These are phyloP conservation scores for Eutrema japonicum DNA, from an alignment of 345 rosid genomes.

Conservation along the genomic window DNA sequence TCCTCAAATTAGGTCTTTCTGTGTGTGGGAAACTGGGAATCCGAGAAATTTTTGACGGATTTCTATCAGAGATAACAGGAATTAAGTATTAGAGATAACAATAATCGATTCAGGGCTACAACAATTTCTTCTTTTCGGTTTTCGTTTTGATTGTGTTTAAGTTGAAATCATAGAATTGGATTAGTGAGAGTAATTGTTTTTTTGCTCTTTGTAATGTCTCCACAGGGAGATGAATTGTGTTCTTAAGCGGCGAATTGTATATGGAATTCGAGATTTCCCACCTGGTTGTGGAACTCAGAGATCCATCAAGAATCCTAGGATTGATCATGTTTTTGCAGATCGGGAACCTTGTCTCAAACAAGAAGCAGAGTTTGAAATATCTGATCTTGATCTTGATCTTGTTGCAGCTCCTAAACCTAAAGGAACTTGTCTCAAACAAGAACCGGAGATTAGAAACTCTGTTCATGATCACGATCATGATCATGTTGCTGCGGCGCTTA, in stretches of 20 bases:
- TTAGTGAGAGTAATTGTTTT: background rate
- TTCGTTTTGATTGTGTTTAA: background rate
- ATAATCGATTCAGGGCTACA: too few relatives aligned
- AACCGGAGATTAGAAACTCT: background rate
- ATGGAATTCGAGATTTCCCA: constrained; percentile 23
- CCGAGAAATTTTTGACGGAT: too few relatives aligned
- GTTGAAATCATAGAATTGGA: background rate
- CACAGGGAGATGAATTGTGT: constrained; percentile 1
- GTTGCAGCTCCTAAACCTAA: background rate
- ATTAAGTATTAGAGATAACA: too few relatives aligned
- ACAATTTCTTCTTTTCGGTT: background rate
- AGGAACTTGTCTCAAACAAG: background rate
- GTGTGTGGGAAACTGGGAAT: too few relatives aligned
- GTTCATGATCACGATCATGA: too few relatives aligned
- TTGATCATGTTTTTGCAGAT: background rate
- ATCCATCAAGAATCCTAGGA: background rate
- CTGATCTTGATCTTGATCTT: background rate
- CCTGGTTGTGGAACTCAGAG: constrained; percentile 1
- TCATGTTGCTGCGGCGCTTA: too few relatives aligned
- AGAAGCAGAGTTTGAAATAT: background rate
- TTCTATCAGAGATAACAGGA: too few relatives aligned
- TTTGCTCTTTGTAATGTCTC: background rate
- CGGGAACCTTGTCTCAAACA: background rate
- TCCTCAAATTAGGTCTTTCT: too few relatives aligned
- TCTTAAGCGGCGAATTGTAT: constrained; percentile 4